phyloP scores from a whole-genome alignment of 2,329 filamentous ascomycete genomes.

The Dryadomyces sulphureus region DNA sequence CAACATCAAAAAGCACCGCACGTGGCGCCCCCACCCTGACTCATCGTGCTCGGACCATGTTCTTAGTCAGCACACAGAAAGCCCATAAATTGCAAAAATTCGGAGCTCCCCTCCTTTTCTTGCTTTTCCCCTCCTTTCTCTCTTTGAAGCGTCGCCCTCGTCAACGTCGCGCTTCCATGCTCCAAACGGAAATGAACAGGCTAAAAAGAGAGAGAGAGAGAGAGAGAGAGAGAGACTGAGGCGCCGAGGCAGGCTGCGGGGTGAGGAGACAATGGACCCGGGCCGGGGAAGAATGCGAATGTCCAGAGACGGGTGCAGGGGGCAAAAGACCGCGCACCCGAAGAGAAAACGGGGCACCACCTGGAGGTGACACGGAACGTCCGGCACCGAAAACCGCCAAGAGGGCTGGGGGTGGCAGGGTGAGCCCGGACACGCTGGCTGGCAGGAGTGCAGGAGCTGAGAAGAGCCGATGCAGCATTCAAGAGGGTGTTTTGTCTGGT shows the following conservation, averaged over 20 bases:
- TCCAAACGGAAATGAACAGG: conserved; percentile 13
- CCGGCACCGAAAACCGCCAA: no score
- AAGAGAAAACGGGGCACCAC: no score
- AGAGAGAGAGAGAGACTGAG: not conserved
- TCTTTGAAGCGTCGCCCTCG: conserved; percentile 10
- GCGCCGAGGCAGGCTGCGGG: not conserved
- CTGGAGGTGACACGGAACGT: no score
- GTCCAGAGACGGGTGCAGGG: no score
- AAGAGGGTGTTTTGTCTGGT: no score
- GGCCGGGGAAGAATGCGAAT: no score
- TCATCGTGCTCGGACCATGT: not conserved
- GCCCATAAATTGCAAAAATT: not conserved
- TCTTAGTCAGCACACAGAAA: not conserved
- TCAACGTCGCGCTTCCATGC: conserved; percentile 14
- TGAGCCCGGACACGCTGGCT: no score
- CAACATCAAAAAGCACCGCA: not conserved
- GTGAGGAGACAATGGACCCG: no score
- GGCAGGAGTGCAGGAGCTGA: no score
- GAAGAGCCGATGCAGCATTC: no score
- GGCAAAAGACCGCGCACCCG: no score
- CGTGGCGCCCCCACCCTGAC: not conserved
- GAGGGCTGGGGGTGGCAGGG: no score
- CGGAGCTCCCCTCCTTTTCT: not conserved
- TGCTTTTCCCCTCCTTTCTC: not conserved
- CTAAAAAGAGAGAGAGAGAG: conserved; percentile 4